A percentile compares a stretch with the other conserved stretches of the same genome.
Evolutionary conservation across 1,284 basidiomycete species (phyloP).

Genomic region (Ganoderma lucidum): DNA sequence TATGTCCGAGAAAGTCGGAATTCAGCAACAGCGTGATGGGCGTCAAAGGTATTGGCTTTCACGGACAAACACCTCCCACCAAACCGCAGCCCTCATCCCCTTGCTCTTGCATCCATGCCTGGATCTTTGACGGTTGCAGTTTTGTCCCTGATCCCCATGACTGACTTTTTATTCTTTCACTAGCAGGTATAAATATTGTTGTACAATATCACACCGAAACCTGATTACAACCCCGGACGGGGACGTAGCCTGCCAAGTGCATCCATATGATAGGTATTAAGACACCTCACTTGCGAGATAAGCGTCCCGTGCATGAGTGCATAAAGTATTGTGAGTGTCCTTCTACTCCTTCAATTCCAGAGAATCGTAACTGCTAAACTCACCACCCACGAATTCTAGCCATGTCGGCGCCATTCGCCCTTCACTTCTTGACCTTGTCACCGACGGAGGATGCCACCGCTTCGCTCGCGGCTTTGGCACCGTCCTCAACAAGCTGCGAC

Average conservation of each 20-base stretch:
- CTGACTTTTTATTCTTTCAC: neutral
- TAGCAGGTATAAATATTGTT: neutral
- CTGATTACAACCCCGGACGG: neutral
- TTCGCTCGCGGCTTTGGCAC: neutral
- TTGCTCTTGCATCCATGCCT: neutral
- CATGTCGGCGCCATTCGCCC: neutral
- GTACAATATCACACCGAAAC: neutral
- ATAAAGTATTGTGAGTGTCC: neutral
- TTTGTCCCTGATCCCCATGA: neutral
- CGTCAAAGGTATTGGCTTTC: conserved; percentile 1
- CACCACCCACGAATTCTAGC: neutral
- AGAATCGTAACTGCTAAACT: neutral
- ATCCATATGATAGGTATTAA: neutral
- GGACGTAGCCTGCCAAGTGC: neutral
- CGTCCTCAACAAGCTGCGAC: neutral
- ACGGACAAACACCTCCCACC: conserved; percentile 1
- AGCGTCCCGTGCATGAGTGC: too few species aligned
- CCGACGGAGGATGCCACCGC: neutral
- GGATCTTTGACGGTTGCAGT: neutral
- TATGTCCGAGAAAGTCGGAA: conserved; percentile 4
- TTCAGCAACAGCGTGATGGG: neutral
- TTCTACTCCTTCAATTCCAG: neutral
- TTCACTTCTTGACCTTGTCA: neutral
- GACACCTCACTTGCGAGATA: too few species aligned
- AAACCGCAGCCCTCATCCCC: neutral